Base-by-base conservation (phyloP, 768 basidiomycete genomes). In the Boletales sp. region DNA sequence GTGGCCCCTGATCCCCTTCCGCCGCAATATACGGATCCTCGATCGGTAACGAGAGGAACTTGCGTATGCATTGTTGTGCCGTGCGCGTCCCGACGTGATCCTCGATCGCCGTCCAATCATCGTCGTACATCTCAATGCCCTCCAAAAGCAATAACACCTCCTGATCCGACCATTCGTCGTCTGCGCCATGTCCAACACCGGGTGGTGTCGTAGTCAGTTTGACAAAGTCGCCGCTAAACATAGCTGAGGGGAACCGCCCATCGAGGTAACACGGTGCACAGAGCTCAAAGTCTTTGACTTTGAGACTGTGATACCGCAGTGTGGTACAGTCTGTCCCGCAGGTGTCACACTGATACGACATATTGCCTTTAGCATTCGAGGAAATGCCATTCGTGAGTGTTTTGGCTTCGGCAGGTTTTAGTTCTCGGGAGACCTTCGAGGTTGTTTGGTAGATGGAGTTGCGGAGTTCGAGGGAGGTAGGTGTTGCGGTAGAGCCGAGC, bases 151-250 rank as follows among this genome's bases (percentile, higher is more conserved):
- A 70, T 10, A 99, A 70, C 17, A 86, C 77, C 68, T 99, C 96
- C 64, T 94, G 87, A 64, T 96, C 94, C 2, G 83, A 77, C 96
- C 96, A 99, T 48, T 87, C 83, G 48, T 84, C 84, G 28, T 75
- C 77, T 12, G 68, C 71, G 30, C 76, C 65, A 17, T 68, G 66
- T 7, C 68, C 60, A 6, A 68, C 54, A 4, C 66, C 68, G 13
- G 68, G 64, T 0, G 66, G 66, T 2, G 59, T 48, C 13, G 69
- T 66, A 6, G 86, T 81, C 56, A 94, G 79, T 63, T 89, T 90
- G 57, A 98, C 90, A 69, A 99, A 99, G 72, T 97, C 95, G 12
- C 95, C 95, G 37, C 88, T 90, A 73, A 92, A 97, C 87, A 98
- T 92, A 30, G 83, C 84, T 0, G 90, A 90, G 0, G 96, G 94